Evolutionary conservation across 495 filamentous ascomycete genomes (phyloP).

Genomic region (Annulohypoxylon moriforme): DNA sequence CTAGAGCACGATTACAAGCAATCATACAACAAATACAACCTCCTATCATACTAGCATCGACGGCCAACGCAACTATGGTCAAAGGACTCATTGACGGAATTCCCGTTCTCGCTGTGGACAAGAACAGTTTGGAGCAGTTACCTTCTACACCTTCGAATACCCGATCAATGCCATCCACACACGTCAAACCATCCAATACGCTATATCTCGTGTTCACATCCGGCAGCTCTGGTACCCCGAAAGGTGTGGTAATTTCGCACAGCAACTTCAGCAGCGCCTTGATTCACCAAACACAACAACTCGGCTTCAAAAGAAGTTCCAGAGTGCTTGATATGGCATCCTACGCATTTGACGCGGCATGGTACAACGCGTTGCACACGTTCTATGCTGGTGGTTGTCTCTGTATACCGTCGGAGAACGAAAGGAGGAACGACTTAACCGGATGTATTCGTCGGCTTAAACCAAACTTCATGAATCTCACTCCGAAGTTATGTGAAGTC

Average conservation of each 20-base stretch:
- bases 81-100: background rate
- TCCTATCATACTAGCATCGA: constrained; percentile 11
- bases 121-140: background rate
- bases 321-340: constrained; percentile 68
- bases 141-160: background rate
- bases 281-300: constrained; percentile 48
- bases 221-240: constrained; percentile 69
- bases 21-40: constrained; percentile 15
- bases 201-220: constrained; percentile 69
- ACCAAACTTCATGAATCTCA: background rate
- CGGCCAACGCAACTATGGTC: background rate
- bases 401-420: background rate
- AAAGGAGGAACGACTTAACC: background rate
- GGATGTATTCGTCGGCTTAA: constrained; percentile 3
- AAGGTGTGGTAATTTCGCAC: constrained; percentile 58
- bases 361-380: background rate
- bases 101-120: background rate
- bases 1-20: constrained; percentile 29
- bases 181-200: constrained; percentile 31
- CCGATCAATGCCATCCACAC: background rate
- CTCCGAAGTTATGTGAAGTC: background rate
- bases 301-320: constrained; percentile 52
- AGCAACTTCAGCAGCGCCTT: constrained; percentile 52
- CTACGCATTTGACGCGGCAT: constrained; percentile 69
- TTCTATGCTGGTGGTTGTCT: background rate